These are phyloP conservation scores for Nidularia sp. DNA, from an alignment of 768 basidiomycete genomes.

Conservation along the genomic window DNA sequence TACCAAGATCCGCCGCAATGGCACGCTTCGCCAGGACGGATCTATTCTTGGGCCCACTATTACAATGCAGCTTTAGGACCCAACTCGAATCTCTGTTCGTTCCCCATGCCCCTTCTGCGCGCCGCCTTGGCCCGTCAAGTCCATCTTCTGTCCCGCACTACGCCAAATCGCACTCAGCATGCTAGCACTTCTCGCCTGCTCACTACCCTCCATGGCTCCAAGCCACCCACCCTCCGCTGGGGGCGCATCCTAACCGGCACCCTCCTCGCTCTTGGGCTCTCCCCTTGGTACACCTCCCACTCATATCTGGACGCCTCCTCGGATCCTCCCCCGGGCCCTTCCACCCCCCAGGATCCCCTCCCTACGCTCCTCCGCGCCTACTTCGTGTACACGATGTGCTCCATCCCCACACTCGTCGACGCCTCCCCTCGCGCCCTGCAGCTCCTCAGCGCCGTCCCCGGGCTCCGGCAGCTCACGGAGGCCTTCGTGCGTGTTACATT, in stretches of 20 bases:
- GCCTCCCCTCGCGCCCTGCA: slow-evolving; percentile 64
- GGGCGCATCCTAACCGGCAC: neutral
- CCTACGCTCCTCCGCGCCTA: slow-evolving; percentile 62
- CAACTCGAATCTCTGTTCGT: no score
- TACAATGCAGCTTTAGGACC: no score
- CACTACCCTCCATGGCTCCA: no score
- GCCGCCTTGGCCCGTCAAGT: no score
- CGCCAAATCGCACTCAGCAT: no score
- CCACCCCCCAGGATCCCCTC: neutral
- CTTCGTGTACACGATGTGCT: slow-evolving; percentile 78
- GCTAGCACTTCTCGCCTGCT: no score
- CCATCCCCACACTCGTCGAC: slow-evolving; percentile 74
- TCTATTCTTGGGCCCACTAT: no score
- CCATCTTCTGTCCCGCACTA: no score
- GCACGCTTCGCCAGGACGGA: no score
- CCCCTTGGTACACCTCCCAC: neutral
- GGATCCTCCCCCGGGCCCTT: neutral
- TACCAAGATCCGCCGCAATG: no score
- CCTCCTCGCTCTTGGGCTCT: neutral
- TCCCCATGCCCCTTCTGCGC: no score
- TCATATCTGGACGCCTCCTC: neutral
- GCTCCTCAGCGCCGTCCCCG: slow-evolving; percentile 45
- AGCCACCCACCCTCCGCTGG: neutral
- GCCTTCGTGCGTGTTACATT: slow-evolving; percentile 74
- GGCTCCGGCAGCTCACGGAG: slow-evolving; percentile 62